phyloP scores from a whole-genome alignment of 2,329 filamentous ascomycete species.

The Raffaelea ambrosiae region DNA sequence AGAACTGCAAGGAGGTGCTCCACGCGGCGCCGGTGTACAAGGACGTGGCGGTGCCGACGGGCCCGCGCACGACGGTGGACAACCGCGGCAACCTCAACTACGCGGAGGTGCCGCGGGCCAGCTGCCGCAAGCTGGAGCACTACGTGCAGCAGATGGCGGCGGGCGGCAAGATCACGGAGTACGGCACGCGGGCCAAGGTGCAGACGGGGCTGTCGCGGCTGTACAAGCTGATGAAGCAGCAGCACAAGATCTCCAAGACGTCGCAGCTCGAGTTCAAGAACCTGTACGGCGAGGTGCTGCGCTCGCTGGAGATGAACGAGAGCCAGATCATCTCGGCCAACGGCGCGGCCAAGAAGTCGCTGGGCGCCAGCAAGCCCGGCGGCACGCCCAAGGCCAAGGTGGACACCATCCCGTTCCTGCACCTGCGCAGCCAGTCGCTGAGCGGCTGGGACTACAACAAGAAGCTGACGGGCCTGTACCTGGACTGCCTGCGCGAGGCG shows the following conservation, averaged over 20 bases:
- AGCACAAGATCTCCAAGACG: conserved; percentile 94
- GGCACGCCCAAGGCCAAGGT: conserved; percentile 73
- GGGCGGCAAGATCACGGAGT: conserved; percentile 96
- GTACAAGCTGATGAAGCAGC: conserved; percentile 97
- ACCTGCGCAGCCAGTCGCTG: conserved; percentile 87
- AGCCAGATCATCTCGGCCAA: conserved; percentile 77
- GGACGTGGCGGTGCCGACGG: conserved; percentile 87
- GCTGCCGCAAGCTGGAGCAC: conserved; percentile 93
- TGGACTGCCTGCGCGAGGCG: conserved; percentile 84
- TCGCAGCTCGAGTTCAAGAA: conserved; percentile 95
- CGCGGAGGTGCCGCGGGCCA: conserved; percentile 75
- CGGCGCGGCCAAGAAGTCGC: conserved; percentile 38
- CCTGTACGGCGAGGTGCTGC: conserved; percentile 87
- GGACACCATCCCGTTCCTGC: conserved; percentile 95
- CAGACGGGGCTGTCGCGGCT: conserved; percentile 91
- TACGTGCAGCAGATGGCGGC: conserved; percentile 99
- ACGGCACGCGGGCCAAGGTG: conserved; percentile 96
- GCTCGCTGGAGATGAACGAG: conserved; percentile 95
- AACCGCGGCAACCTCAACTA: conserved; percentile 88
- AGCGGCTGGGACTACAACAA: conserved; percentile 99
- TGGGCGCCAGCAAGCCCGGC: conserved; percentile 34
- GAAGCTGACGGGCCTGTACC: conserved; percentile 87
- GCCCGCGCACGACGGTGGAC: conserved; percentile 86
- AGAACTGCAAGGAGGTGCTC: conserved; percentile 94
- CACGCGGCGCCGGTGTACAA: conserved; percentile 83